Evolutionary conservation across 371 early-diverging fungal genomes (phyloP), one percentile per base, ranked within the genome.

Genomic region (Entomophthora muscae): DNA sequence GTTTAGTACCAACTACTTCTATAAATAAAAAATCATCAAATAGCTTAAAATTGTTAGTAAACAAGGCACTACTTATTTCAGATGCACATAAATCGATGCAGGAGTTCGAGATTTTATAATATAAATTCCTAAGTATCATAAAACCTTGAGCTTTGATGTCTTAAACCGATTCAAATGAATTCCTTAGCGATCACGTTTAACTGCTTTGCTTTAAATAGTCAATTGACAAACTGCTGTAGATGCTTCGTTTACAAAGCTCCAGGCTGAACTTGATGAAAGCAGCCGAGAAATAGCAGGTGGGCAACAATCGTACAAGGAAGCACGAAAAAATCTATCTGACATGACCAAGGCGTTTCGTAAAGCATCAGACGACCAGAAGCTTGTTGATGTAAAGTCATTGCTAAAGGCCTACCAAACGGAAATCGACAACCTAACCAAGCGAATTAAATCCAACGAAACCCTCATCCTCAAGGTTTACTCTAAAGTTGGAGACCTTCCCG

Each of bases 381-480:
- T 87, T 29, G 74, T 75, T 31, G 78, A 88, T 57, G 76, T 90
- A 68, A 88, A 87, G 70, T 52, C 68, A 2, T 72, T 91, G 10
- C 73, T 89, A 21, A 89, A 88, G 74, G 90, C 83, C 1, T 94
- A 93, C 72, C 93, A 93, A 68, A 68, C 76, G 63, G 95, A 95
- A 70, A 95, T 95, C 63, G 95, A 95, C 67, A 75, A 75, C 53
- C 78, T 95, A 63, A 90, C 91, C 3, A 83, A 83, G 64, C 75
- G 91, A 54, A 84, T 86, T 52, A 93, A 91, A 71, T 78, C 73
- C 56, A 82, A 90, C n/a, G 90, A 93, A 64, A 84, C 80, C 59
- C 80, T 83, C 12, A 91, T 92, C 67, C 71, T 93, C 56, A 77
- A 78, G 30, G 71, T 93, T 21, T 93, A 90, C 74, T 85, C 88